Evolutionary conservation across 495 filamentous ascomycete genomes (phyloP), one percentile per base, ranked within the genome.

Genomic region (Podospora tetraspora): DNA sequence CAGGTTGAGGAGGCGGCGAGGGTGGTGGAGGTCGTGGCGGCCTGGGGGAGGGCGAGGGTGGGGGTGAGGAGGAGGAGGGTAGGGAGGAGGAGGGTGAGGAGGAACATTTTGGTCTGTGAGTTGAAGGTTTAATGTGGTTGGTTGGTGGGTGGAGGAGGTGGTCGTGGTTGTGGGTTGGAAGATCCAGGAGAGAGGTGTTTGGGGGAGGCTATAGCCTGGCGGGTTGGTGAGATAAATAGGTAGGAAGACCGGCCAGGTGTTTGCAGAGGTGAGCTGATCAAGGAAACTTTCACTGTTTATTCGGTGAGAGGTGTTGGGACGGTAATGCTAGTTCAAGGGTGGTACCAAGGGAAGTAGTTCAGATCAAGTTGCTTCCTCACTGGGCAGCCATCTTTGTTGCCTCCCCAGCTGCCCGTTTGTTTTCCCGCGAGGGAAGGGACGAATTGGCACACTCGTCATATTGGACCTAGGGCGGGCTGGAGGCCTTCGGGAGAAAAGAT

Each of bases 1-100:
- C 73, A 75, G 37, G 52, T 61, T 12, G 70, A 21, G n/a, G 66
- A 57, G 23, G 58, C 32, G 29, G 13, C 68, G 21, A 52, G 64
- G 61, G 24, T 62, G 16, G 68, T 72, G 6, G 29, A 8, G n/a
- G 59, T 66, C 13, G 64, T 9, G 22, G 1, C 11, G 29, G 37
- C 16, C 11, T 12, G n/a, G 23, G 24, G 23, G 12, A 30, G 43
- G 19, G 43, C 43, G 43, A 52, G 62, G 16, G 37, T 37, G 0
- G 34, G 43, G 21, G 58, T n/a, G 5, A 8, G 32, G 25, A 19
- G 3, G 56, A 43, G 3, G 4, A 29, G 43, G 62, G 56, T 12
- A 24, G 57, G 43, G 58, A 43, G 32, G 63, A 23, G 1, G 37
- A 22, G n/a, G 11, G 27, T 12, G 32, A 24, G 19, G 68, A 56